Base-by-base conservation (phyloP, 768 basidiomycete genomes). In the Mycena galericulata region DNA sequence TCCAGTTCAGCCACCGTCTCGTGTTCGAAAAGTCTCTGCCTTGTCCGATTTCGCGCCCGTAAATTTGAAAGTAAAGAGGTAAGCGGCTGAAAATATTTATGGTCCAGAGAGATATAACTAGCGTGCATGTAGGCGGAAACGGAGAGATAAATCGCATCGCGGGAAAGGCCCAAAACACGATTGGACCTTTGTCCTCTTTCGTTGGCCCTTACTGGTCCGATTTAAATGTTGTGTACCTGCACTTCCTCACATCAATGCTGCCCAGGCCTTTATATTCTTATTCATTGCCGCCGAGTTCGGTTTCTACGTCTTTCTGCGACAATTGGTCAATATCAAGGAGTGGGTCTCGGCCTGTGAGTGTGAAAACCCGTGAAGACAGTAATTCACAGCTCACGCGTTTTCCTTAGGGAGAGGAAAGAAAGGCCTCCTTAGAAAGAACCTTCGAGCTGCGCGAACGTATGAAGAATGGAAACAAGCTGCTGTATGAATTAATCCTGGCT, bases 261-360 rank as follows among this genome's bases (percentile, higher is more conserved):
- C n/a, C 32, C n/a, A 98, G 96, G 77, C 85, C 67, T 88, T 97
- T 69, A 93, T 99, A 36, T 94, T 95, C 72, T 59, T 90, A 7
- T 88, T 98, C 79, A 98, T 99, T 62, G 85, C 89, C 41, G 84
- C 84, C 17, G 92, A 98, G 78, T 98, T 99, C 77, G 85, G 93
- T 17, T 78, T 92, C 29, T 99, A 99, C 74, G 88, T 99, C 41
- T 70, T 94, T 38, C 94, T 96, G 51, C 85, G 97, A 18, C 97
- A 99, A 77, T 75, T 97, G 20, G 98, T 99, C 46, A 98, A 98
- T 75, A 87, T 94, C 5, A 95, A 98, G 76, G 97, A 99, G 80
- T 98, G 91, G 89, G 77, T 97, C 47, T 89, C 92, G 27, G 95
- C 95, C 51, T 98, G 96, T 72, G 83, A 77, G 45, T 14, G 26